Conservation (phyloP, 306 rosid genomes). For the Vicia villosa region DNA sequence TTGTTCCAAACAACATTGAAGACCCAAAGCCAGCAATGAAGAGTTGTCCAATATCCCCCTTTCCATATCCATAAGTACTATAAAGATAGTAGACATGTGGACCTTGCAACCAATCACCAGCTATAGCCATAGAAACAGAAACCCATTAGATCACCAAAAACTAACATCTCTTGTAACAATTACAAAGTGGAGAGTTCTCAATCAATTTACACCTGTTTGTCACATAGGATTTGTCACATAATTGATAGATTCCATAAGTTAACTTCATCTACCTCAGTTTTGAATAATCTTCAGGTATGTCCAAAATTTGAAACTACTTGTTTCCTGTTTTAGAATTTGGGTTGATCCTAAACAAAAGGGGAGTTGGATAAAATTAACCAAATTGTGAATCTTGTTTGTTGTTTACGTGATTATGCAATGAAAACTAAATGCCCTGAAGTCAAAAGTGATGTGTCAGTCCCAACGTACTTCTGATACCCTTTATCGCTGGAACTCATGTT, state of each 20-base stretch:
- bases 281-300: constrained; percentile 70
- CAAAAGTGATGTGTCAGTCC: constrained; percentile 58
- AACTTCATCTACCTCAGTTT: constrained; percentile 50
- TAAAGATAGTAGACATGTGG: constrained; percentile 97
- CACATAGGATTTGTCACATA: constrained; percentile 57
- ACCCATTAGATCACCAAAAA: constrained; percentile 39
- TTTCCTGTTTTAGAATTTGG: background rate
- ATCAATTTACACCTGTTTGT: constrained; percentile 57
- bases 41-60: constrained; percentile 94
- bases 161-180: constrained; percentile 65
- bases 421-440: constrained; percentile 52
- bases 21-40: constrained; percentile 99
- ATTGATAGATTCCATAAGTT: constrained; percentile 55
- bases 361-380: constrained; percentile 55
- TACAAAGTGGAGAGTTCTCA: constrained; percentile 65
- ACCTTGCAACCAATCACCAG: constrained; percentile 99
- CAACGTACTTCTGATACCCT: constrained; percentile 85
- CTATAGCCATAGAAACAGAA: constrained; percentile 56
- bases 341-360: constrained; percentile 40
- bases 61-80: constrained; percentile 80
- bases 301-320: constrained; percentile 30
- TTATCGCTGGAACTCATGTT: constrained; percentile 81
- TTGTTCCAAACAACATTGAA: constrained; percentile 92
- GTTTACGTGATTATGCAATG: constrained; percentile 62
- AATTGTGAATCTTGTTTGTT: constrained; percentile 66